A percentile compares a stretch with the other conserved stretches of the same genome.
Evolutionary conservation across 2,329 filamentous ascomycete species (phyloP).

Genomic region (Coniosporium tulheliwenetii): DNA sequence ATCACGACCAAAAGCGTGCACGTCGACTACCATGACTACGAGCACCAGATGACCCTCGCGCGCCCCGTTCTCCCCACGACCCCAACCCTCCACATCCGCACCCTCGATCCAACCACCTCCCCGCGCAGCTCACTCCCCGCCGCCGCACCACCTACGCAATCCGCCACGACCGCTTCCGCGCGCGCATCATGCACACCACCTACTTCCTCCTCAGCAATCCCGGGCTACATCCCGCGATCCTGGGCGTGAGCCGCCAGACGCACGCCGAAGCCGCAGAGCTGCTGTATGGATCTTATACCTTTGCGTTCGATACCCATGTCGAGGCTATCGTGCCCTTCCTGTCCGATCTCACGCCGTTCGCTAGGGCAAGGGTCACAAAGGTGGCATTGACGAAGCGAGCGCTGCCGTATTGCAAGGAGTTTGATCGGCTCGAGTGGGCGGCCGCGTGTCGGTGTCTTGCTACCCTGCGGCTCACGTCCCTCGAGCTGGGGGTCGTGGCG

Average conservation of each 20-base stretch:
- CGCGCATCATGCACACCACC: constrained; percentile 33
- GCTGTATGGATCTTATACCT: constrained; percentile 40
- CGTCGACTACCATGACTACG: constrained; percentile 27
- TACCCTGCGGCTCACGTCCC: constrained; percentile 20
- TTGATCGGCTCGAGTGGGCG: constrained; percentile 39
- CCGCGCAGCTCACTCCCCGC: constrained; percentile 9
- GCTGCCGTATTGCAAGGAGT: constrained; percentile 36
- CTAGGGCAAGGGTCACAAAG: constrained; percentile 31
- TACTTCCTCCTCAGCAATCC: constrained; percentile 34
- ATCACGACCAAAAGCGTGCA: constrained; percentile 13
- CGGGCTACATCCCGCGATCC: constrained; percentile 16
- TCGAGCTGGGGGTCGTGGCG: constrained; percentile 39
- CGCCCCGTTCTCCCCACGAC: constrained; percentile 10
- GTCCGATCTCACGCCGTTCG: constrained; percentile 35
- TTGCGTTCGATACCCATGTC: constrained; percentile 44
- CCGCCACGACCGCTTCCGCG: constrained; percentile 24
- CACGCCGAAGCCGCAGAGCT: constrained; percentile 40
- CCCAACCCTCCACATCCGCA: constrained; percentile 25
- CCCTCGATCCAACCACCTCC: constrained; percentile 22
- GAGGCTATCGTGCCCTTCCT: constrained; percentile 47
- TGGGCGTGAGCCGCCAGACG: constrained; percentile 23
- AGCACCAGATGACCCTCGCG: constrained; percentile 12
- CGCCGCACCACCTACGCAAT: constrained; percentile 22
- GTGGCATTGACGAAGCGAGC: constrained; percentile 41
- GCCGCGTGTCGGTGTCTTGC: constrained; percentile 35